Base-by-base conservation (phyloP, 768 basidiomycete species). In the Sarcodon aspratus region DNA sequence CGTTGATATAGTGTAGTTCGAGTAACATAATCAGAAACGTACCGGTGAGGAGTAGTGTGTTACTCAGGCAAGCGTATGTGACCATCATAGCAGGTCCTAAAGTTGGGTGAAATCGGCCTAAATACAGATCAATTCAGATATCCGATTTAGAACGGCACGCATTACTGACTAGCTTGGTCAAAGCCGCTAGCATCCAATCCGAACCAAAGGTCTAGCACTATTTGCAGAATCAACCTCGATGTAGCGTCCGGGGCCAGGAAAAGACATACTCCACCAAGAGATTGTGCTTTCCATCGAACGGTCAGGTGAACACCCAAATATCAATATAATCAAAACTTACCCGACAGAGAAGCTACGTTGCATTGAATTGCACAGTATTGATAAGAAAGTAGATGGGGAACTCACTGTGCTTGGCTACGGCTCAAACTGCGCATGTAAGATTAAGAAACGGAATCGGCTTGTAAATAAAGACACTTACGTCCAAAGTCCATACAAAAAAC, bases 121-220 rank as follows among this genome's bases (percentile, higher is more conserved):
- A 11, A 17, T 5, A 36, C 37, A 33, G 27, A 17, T 36, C 45
- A 55, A 46, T 58, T 33, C 21, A 27, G 21, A 27, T 27, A 27
- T 27, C 21, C 21, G 5, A 27, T 27, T 27, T 27, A 27, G 5
- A 27, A 27, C 3, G 21, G 5, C 5, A 27, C 21, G 46, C 51
- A 34, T 38, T 6, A 75, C 85, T 58, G 50, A 90, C 91, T 74
- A 18, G 93, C 79, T 58, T 71, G 72, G 54, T 88, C 78, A 57
- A 98, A 96, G 4, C 94, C 94, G 44, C 73, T 79, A 0, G 92
- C 90, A 64, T 97, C 95, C 6, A 98, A 74, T n/a, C 95, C 95
- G 59, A 98, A 97, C 78, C 79, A 90, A 9, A 93, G 63, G 59
- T 94, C 88, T 18, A 94, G 73, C 81, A 96, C 21, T 27, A 5